These are phyloP conservation scores for Eucommia ulmoides DNA, from an alignment of 257 asterid genomes.

Conservation along the genomic window DNA sequence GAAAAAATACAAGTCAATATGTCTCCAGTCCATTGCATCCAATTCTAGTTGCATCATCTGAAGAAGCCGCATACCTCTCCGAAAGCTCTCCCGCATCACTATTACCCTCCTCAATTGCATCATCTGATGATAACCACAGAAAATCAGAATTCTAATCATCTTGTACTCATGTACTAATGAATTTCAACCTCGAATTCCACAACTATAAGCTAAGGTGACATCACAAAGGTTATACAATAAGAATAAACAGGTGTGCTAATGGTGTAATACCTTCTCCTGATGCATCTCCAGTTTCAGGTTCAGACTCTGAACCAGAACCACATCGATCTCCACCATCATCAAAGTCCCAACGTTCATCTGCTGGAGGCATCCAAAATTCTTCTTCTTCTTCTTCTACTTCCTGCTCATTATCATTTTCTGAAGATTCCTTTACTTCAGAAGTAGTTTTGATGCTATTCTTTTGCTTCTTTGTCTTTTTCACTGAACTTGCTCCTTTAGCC, in stretches of 20 bases:
- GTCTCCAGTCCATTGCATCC: too few species aligned
- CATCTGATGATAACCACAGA: neutral
- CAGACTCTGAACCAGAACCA: conserved; percentile 58
- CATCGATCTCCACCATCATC: conserved; percentile 90
- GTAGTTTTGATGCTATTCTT: conserved; percentile 28
- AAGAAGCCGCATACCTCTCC: too few species aligned
- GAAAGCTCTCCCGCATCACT: too few species aligned
- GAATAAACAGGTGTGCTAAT: neutral
- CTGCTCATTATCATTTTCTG: conserved; percentile 35
- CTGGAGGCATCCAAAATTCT: conserved; percentile 89
- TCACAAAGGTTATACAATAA: too few species aligned
- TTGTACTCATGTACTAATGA: neutral
- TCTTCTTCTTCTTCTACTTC: conserved; percentile 27
- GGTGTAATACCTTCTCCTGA: conserved; percentile 40
- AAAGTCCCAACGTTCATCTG: conserved; percentile 84
- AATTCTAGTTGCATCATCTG: too few species aligned
- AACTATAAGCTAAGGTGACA: too few species aligned
- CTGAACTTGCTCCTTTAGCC: conserved; percentile 9
- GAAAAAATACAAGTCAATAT: too few species aligned
- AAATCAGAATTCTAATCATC: neutral
- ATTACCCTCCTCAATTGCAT: neutral
- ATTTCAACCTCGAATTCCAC: too few species aligned
- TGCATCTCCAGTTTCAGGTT: conserved; percentile 34
- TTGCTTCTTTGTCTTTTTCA: conserved; percentile 14
- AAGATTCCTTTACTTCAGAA: conserved; percentile 39